phyloP scores from a whole-genome alignment of 306 rosid species.

The Fagus sylvatica region DNA sequence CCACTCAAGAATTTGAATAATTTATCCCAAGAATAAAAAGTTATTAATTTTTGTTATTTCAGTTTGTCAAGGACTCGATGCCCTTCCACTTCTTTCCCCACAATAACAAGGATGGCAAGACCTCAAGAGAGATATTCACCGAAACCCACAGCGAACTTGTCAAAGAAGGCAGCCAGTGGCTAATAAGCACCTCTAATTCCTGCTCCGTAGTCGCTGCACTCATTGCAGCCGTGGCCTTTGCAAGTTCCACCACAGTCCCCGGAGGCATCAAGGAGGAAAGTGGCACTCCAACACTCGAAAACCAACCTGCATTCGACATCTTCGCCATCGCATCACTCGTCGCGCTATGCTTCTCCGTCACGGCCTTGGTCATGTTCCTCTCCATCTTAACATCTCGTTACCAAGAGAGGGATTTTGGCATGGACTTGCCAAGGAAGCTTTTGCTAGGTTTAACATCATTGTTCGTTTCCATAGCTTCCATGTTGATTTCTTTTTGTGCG shows the following conservation, averaged over 20 bases:
- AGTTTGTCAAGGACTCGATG: slow-evolving; percentile 51
- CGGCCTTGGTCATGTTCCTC: slow-evolving; percentile 23
- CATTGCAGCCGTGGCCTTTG: slow-evolving; percentile 52
- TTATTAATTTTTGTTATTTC: not conserved
- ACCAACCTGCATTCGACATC: slow-evolving; percentile 14
- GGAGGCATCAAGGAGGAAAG: not conserved
- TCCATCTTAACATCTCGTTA: slow-evolving; percentile 18
- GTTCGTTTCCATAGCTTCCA: slow-evolving; percentile 14
- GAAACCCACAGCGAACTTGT: slow-evolving; percentile 25
- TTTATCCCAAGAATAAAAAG: too few species aligned
- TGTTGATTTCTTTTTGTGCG: slow-evolving; percentile 9
- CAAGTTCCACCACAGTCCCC: slow-evolving; percentile 38
- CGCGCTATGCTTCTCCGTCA: slow-evolving; percentile 36
- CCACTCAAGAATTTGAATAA: too few species aligned
- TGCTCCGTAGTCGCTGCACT: slow-evolving; percentile 62
- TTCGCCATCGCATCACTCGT: slow-evolving; percentile 37
- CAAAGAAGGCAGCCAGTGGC: slow-evolving; percentile 40
- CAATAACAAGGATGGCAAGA: slow-evolving; percentile 26
- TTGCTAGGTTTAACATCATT: slow-evolving; percentile 16
- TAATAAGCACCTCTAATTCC: slow-evolving; percentile 39
- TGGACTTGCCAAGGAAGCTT: slow-evolving; percentile 1
- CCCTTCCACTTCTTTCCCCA: slow-evolving; percentile 23
- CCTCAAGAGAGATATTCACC: slow-evolving; percentile 42
- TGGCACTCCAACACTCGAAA: slow-evolving; percentile 26
- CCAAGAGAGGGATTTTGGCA: not conserved